Evolutionary conservation across 2,329 filamentous ascomycete genomes (phyloP).

Genomic region (Beauveria varroae): DNA sequence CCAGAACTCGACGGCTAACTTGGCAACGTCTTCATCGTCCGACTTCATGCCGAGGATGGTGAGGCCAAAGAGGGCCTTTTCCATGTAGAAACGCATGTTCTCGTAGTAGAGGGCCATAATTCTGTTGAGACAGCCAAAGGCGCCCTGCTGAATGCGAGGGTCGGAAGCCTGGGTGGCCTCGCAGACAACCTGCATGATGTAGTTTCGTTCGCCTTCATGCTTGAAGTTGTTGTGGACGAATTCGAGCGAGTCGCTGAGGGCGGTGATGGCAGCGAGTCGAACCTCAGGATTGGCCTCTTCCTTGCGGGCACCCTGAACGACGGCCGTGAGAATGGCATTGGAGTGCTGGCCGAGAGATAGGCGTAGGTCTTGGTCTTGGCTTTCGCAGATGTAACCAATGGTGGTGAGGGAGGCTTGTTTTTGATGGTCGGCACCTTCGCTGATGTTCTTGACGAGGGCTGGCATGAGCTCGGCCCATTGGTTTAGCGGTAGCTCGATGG

Average conservation of each 20-base stretch:
- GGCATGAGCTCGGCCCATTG: conserved; percentile 93
- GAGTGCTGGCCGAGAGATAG: conserved; percentile 77
- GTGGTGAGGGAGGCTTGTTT: conserved; percentile 92
- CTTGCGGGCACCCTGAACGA: conserved; percentile 94
- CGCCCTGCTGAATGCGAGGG: conserved; percentile 84
- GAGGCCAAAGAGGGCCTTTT: conserved; percentile 95
- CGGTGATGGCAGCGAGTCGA: conserved; percentile 84
- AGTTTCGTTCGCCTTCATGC: conserved; percentile 97
- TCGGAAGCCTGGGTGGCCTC: conserved; percentile 95
- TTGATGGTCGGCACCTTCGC: conserved; percentile 74
- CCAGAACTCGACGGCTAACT: conserved; percentile 98
- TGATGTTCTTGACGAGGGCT: conserved; percentile 85
- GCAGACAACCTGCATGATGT: conserved; percentile 99
- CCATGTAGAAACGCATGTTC: conserved; percentile 99
- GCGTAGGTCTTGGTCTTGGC: conserved; percentile 79
- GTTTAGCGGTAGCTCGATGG: conserved; percentile 86
- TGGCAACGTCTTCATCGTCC: conserved; percentile 93
- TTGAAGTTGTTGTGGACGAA: conserved; percentile 98
- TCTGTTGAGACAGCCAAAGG: conserved; percentile 94
- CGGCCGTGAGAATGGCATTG: conserved; percentile 94
- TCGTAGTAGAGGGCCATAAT: conserved; percentile 99
- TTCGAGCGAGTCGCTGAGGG: conserved; percentile 91
- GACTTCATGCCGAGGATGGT: conserved; percentile 99
- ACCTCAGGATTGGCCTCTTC: conserved; percentile 91
- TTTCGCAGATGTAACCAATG: conserved; percentile 99